Evolutionary conservation across 2,329 filamentous ascomycete species (phyloP), one percentile per base, ranked within the genome.

Genomic region (Microcera coccophila): DNA sequence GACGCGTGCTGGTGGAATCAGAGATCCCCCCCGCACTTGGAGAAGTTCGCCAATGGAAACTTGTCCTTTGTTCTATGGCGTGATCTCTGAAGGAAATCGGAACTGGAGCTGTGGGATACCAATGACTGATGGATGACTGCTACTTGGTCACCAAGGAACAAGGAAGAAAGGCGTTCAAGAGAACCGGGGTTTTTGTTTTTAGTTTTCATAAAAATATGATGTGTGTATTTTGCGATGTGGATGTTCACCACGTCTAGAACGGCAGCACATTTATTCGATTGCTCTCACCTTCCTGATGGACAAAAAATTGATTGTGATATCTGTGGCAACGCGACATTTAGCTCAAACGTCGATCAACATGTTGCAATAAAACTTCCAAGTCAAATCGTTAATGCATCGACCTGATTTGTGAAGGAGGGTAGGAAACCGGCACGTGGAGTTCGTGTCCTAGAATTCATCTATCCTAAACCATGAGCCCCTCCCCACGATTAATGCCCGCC

Each of bases 211-310:
- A n/a, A n/a, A n/a, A n/a, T n/a, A n/a, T n/a, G n/a, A n/a, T n/a
- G 61, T 53, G 54, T 57, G 57, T 49, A 58, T 58, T 50, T 55
- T 52, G 44, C 24, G 42, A 59, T 47, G 55, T 56, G 48, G 50
- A 56, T 53, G 55, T 45, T 47, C 20, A 26, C 36, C 45, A 45
- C 29, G 50, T 55, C 54, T 48, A 31, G 38, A 39, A 55, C 48
- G 55, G 55, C 53, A 53, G 16, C 38, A 49, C 42, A 50, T 54
- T 55, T 50, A 17, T 45, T 38, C 20, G 36, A 41, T n/a, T n/a
- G n/a, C n/a, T n/a, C n/a, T n/a, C n/a, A n/a, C n/a, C n/a, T n/a
- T n/a, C n/a, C n/a, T n/a, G n/a, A n/a, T n/a, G n/a, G n/a, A n/a
- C n/a, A n/a, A n/a, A n/a, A n/a, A n/a, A n/a, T n/a, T n/a, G n/a